Percentiles rank a stretch among this genome's conserved stretches.
phyloP scores from a whole-genome alignment of 192 early-diverging fungal genomes.

The Piromyces sp. region DNA sequence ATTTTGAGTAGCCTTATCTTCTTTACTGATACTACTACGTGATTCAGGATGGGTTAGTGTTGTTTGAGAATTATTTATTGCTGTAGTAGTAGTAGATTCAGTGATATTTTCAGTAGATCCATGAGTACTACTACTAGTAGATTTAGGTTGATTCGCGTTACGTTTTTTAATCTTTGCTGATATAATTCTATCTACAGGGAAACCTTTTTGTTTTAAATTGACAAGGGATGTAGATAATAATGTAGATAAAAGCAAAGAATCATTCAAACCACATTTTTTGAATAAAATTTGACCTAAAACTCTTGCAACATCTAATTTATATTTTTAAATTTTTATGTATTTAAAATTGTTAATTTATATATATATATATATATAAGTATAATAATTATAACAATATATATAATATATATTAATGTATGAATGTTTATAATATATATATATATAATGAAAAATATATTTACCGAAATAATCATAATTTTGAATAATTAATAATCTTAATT shows the following conservation, averaged over 20 bases:
- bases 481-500: conserved; percentile 18
- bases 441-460: neutral
- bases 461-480: conserved; percentile 57
- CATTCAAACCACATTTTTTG: conserved; percentile 48
- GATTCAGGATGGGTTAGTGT: neutral
- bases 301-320: conserved; percentile 35
- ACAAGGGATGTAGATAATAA: conserved; percentile 51
- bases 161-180: neutral
- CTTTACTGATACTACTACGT: neutral
- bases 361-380: too few relatives aligned
- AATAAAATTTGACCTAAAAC: conserved; percentile 51
- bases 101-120: neutral
- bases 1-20: neutral
- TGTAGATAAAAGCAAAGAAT: conserved; percentile 56
- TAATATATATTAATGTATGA: too few relatives aligned
- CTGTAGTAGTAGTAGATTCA: neutral
- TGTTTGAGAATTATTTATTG: neutral
- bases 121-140: neutral
- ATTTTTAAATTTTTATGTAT: too few relatives aligned
- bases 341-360: too few relatives aligned
- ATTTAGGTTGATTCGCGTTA: neutral
- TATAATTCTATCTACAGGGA: conserved; percentile 47
- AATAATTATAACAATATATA: too few relatives aligned
- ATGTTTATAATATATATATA: too few relatives aligned
- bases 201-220: conserved; percentile 52